Percentiles rank a stretch among this genome's conserved stretches.
These are phyloP conservation scores for Cylindrotheca closterium DNA, from an alignment of 108 stramenopile species.

Conservation along the genomic window DNA sequence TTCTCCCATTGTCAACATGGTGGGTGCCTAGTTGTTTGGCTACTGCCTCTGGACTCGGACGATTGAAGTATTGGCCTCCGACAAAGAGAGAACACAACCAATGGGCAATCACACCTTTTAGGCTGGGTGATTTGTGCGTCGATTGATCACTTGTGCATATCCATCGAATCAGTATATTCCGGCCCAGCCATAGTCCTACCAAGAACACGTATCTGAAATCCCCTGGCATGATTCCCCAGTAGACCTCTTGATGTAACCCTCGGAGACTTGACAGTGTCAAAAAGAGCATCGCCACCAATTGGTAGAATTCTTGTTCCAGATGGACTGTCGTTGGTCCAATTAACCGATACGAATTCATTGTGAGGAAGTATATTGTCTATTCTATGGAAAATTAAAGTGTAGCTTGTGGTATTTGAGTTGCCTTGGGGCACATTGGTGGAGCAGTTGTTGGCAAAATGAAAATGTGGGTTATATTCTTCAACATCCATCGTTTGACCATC, in stretches of 20 bases:
- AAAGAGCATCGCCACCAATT: constrained; percentile 22
- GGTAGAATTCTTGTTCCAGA: constrained; percentile 39
- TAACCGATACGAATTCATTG: constrained; percentile 16
- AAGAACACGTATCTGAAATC: constrained; percentile 20
- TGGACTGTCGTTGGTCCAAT: constrained; percentile 47
- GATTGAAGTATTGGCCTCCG: constrained; percentile 53
- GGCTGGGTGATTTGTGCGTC: constrained; percentile 18
- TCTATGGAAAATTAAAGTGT: too few species aligned
- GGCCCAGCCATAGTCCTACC: constrained; percentile 25
- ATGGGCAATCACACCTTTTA: constrained; percentile 18
- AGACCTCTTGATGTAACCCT: constrained; percentile 9
- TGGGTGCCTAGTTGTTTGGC: constrained; percentile 20
- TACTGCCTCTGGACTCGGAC: constrained; percentile 29
- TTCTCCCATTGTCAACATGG: constrained; percentile 5
- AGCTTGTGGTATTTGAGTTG: too few species aligned
- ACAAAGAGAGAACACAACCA: constrained; percentile 22
- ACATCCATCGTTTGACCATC: constrained; percentile 13
- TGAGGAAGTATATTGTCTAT: too few species aligned
- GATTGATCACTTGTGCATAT: constrained; percentile 24
- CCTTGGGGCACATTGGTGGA: too few species aligned
- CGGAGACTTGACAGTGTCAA: constrained; percentile 31
- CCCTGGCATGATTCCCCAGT: not conserved
- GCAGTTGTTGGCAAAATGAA: too few species aligned
- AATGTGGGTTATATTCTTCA: too few species aligned
- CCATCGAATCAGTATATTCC: constrained; percentile 35